phyloP scores from a whole-genome alignment of 495 filamentous ascomycete species.

The Talaromyces ruber region DNA sequence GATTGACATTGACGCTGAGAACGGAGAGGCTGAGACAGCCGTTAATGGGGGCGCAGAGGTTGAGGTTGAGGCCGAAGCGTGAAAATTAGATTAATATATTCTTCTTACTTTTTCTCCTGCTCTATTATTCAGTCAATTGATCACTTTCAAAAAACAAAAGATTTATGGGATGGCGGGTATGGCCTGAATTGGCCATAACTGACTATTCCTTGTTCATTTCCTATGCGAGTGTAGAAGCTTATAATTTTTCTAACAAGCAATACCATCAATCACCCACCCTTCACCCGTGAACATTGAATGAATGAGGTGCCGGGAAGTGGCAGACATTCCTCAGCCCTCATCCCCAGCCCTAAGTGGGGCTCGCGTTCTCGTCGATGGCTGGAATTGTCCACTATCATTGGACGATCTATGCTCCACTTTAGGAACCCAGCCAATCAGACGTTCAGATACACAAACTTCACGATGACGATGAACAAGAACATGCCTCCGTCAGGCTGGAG shows the following conservation, averaged over 20 bases:
- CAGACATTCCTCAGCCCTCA: not conserved
- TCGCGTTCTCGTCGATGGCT: not conserved
- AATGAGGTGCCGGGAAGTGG: not conserved
- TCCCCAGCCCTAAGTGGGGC: not conserved
- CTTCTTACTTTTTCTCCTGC: not conserved
- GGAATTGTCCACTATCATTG: not conserved
- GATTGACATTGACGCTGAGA: slow-evolving; percentile 38
- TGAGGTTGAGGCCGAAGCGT: slow-evolving; percentile 22
- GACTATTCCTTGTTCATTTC: not conserved
- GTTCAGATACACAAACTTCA: not conserved
- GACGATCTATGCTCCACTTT: not conserved
- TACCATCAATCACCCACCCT: too few species aligned
- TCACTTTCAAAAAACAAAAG: not conserved
- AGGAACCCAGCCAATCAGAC: not conserved
- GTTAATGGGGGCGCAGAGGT: slow-evolving; percentile 27
- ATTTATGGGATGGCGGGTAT: slow-evolving; percentile 3
- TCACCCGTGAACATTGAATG: too few species aligned
- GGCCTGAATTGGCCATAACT: not conserved
- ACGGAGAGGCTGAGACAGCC: slow-evolving; percentile 22
- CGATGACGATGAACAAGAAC: not conserved
- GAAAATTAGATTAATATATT: slow-evolving; percentile 9
- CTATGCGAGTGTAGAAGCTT: too few species aligned
- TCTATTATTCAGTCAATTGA: not conserved
- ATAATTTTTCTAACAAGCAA: not conserved
- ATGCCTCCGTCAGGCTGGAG: slow-evolving; percentile 3